Base-by-base conservation (phyloP, 192 early-diverging fungal genomes). In the Coemansia sp. region DNA sequence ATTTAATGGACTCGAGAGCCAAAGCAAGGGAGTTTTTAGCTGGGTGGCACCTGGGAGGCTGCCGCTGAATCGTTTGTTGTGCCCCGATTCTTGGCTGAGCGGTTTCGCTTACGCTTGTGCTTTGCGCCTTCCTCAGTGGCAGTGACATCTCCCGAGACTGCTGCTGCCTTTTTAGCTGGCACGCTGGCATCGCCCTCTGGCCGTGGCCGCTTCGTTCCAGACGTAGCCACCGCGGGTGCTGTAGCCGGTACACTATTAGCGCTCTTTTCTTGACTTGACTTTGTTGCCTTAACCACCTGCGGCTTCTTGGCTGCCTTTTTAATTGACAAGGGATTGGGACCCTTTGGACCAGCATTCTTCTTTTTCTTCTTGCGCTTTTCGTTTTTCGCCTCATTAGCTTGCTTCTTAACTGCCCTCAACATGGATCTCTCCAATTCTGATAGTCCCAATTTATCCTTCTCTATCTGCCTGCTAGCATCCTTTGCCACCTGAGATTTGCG, bases 301-400 rank as follows among this genome's bases (percentile, higher is more conserved):
- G 35, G 31, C 35, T 57, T 66, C 53, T 65, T 74, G 33, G 36
- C 26, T 10, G 67, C 16, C 85, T 93, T 97, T 76, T 94, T 97
- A 42, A 93, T 68, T 24, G 92, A 92, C 13, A 97, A 74, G 55
- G 94, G 93, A 66, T 97, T 97, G 5, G 93, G 92, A 24, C 83
- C 87, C 79, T 94, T 94, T 37, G 87, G 80, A 24, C 88, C 89
- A 33, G 51, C 51, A 5, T 13, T n/a, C 70, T 90, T 90, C 46
- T 73, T 70, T 70, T 85, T 87, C 66, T 67, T 81, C 77, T 86
- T 83, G 45, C 71, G 31, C 53, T 83, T 67, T 9, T 62, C 63
- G 18, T 31, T 35, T 42, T 67, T 74, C 10, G 51, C 67, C 46
- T 68, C 65, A 20, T 59, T 79, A 46, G 57, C 66, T 50, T 74